phyloP scores from a whole-genome alignment of 768 basidiomycete genomes.

The Leccinum aurantiacum region DNA sequence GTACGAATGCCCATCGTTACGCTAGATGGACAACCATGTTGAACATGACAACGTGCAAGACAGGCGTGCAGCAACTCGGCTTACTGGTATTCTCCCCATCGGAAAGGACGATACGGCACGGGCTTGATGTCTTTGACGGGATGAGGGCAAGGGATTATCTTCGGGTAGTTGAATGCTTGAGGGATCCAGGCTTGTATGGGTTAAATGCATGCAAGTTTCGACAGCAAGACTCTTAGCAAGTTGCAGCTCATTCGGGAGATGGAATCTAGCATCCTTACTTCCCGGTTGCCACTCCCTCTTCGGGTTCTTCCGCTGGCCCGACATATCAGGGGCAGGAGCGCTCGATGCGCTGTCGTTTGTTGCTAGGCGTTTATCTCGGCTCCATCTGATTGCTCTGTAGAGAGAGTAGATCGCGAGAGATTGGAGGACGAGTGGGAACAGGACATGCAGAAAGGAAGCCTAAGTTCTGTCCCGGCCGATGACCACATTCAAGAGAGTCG shows the following conservation, averaged over 20 bases:
- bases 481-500: too few species aligned
- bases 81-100: conserved; percentile 66
- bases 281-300: conserved; percentile 29
- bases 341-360: not conserved
- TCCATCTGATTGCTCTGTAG: conserved; percentile 15
- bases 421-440: conserved; percentile 16
- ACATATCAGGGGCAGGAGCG: not conserved
- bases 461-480: not conserved
- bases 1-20: conserved; percentile 72
- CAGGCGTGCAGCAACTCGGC: conserved; percentile 23
- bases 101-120: conserved; percentile 69
- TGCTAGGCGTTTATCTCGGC: not conserved
- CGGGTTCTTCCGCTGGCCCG: not conserved
- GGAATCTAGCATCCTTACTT: conserved; percentile 18
- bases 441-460: not conserved
- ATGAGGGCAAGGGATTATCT: conserved; percentile 41
- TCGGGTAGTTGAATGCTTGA: conserved; percentile 51
- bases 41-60: not conserved
- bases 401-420: conserved; percentile 18
- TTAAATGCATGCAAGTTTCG: not conserved
- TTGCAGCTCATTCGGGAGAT: not conserved
- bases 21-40: conserved; percentile 31
- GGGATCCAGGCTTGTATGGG: conserved; percentile 52
- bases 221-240: not conserved
- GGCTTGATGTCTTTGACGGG: conserved; percentile 50